These are phyloP conservation scores for Taiozyma sp. DNA, from an alignment of 1,139 yeast species.

Conservation along the genomic window DNA sequence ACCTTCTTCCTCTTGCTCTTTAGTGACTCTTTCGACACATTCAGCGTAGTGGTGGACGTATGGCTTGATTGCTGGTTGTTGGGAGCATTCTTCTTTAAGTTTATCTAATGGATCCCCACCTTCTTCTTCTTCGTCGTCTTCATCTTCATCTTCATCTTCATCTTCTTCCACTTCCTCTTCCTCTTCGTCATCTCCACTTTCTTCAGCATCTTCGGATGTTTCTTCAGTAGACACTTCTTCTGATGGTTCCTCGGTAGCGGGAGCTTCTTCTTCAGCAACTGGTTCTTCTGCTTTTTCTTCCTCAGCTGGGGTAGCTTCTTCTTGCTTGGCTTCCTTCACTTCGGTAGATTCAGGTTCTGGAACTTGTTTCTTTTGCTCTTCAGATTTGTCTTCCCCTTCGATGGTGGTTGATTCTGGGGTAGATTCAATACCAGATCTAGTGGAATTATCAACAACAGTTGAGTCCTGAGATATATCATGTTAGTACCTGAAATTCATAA, in stretches of 20 bases:
- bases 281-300: neutral
- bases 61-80: slow-evolving; percentile 57
- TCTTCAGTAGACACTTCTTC: slow-evolving; percentile 1
- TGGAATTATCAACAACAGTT: neutral
- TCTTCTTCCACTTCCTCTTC: slow-evolving; percentile 38
- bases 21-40: slow-evolving; percentile 84
- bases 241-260: slow-evolving; percentile 21
- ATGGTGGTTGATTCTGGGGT: slow-evolving; percentile 2
- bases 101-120: slow-evolving; percentile 54
- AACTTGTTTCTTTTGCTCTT: slow-evolving; percentile 2
- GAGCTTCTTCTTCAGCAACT: slow-evolving; percentile 19
- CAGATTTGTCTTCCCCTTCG: slow-evolving; percentile 3
- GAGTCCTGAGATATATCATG: neutral
- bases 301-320: slow-evolving; percentile 1
- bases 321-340: slow-evolving; percentile 3
- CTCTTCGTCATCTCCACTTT: neutral
- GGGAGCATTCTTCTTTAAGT: slow-evolving; percentile 54
- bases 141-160: slow-evolving; percentile 61
- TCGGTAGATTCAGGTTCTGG: slow-evolving; percentile 1
- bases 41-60: slow-evolving; percentile 81
- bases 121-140: slow-evolving; percentile 67
- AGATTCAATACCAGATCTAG: slow-evolving; percentile 15
- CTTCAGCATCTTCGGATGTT: neutral
- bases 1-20: slow-evolving; percentile 70
- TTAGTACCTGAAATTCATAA: neutral